phyloP scores from a whole-genome alignment of 148 eudicot genomes.

The Chenopodium berlandieri region DNA sequence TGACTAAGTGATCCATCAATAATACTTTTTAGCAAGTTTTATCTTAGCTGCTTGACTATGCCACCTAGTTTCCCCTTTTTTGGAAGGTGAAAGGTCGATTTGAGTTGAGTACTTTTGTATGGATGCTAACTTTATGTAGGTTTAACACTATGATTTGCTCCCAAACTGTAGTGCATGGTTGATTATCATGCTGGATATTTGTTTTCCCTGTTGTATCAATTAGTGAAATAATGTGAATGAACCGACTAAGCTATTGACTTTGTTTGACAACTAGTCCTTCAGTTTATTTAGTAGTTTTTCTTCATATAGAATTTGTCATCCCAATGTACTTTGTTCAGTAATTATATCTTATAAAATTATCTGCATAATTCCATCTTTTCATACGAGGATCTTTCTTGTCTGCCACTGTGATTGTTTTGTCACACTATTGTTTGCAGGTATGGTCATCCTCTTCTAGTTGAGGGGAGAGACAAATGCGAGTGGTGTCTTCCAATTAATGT shows the following conservation, averaged over 20 bases:
- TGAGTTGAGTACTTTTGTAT: not conserved
- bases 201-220: too few relatives aligned
- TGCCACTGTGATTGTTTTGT: not conserved
- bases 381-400: not conserved
- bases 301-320: not conserved
- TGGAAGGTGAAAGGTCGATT: not conserved
- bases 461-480: conserved; percentile 93
- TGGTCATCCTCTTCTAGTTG: conserved; percentile 90
- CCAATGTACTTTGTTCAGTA: not conserved
- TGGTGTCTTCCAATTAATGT: conserved; percentile 94
- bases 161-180: not conserved
- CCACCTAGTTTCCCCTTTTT: not conserved
- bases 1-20: not conserved
- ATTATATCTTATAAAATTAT: too few relatives aligned
- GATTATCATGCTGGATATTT: too few relatives aligned
- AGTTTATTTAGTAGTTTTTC: not conserved
- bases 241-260: too few relatives aligned
- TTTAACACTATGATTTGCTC: not conserved
- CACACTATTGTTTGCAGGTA: conserved; percentile 40
- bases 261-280: not conserved
- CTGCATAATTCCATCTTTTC: not conserved
- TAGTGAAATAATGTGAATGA: too few relatives aligned
- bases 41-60: not conserved
- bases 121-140: not conserved
- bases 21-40: not conserved